These are phyloP conservation scores for Obelidium mucronatum DNA, from an alignment of 192 early-diverging fungal genomes.

Conservation along the genomic window DNA sequence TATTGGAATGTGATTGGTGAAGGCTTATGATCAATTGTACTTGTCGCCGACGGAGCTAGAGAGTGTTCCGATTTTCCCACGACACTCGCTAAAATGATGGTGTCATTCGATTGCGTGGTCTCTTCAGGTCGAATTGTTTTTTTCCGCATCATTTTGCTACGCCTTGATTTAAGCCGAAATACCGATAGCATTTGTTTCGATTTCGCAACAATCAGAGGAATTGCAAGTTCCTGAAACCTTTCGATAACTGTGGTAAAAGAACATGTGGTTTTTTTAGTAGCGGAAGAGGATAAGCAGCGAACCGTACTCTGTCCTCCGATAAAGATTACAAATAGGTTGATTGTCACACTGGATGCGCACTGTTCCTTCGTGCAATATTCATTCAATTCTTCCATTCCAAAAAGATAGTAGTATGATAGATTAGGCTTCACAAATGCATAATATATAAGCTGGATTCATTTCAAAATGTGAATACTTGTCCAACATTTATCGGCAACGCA, in stretches of 20 bases:
- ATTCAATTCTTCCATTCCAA: conserved; percentile 24
- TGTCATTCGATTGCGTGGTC: too few relatives aligned
- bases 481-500: neutral
- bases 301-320: conserved; percentile 38
- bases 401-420: conserved; percentile 16
- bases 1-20: too few relatives aligned
- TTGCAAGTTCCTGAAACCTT: conserved; percentile 37
- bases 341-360: conserved; percentile 35
- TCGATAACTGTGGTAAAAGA: conserved; percentile 25
- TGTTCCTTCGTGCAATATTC: conserved; percentile 25
- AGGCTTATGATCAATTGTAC: too few relatives aligned
- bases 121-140: too few relatives aligned
- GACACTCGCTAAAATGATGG: too few relatives aligned
- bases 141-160: conserved; percentile 1
- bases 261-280: neutral
- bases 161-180: conserved; percentile 9
- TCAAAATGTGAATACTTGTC: neutral
- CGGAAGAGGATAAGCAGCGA: too few relatives aligned
- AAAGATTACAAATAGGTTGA: conserved; percentile 39
- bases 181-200: conserved; percentile 1
- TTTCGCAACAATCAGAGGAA: conserved; percentile 22
- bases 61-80: too few relatives aligned
- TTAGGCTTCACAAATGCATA: conserved; percentile 39
- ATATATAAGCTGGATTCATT: conserved; percentile 21
- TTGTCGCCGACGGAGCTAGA: too few relatives aligned